Base-by-base conservation (phyloP, 352 stramenopile genomes). In the Pythium rishiriense region DNA sequence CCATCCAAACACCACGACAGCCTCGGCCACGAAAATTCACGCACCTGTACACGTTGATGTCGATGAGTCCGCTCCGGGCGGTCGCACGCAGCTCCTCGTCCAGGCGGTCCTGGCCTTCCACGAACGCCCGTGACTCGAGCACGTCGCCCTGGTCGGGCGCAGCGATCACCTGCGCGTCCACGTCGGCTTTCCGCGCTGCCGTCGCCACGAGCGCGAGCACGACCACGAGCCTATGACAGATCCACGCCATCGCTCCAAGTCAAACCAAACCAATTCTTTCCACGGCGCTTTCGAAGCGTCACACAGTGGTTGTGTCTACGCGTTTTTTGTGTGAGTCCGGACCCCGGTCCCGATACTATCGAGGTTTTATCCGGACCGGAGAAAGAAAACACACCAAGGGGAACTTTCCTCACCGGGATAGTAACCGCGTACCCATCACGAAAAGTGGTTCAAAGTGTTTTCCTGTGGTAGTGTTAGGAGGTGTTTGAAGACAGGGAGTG, bases 101-200 rank as follows among this genome's bases (percentile, higher is more conserved):
- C 21, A 93, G 64, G 1, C 74, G 69, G 21, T 47, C 59, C 35
- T 90, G 72, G 26, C 75, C 81, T 33, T 81, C 72, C 0, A 63
- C 54, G 54, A 76, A 91, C 25, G 78, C 77, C 17, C 79, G 74
- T 15, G 66, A 64, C 41, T 93, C 84, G 17, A 91, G 74, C 59
- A 90, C 81, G 28, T 88, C 79, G 19, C 71, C 78, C 63, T 89
- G 88, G 64, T 90, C 82, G 3, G 79, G 82, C 29, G 82, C 77
- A n/a, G 78, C 66, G 50, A 91, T 90, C 50, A 90, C 70, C 37
- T 86, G 77, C 29, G 60, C 74, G 26, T 60, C 31, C 3, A 49
- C 67, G 4, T n/a, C n/a, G n/a, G n/a, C n/a, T n/a, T n/a, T n/a
- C n/a, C n/a, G n/a, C n/a, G 19, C 35, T 15, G 11, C 11, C 25